phyloP scores from a whole-genome alignment of 495 filamentous ascomycete genomes.

The Immersiella caudata region DNA sequence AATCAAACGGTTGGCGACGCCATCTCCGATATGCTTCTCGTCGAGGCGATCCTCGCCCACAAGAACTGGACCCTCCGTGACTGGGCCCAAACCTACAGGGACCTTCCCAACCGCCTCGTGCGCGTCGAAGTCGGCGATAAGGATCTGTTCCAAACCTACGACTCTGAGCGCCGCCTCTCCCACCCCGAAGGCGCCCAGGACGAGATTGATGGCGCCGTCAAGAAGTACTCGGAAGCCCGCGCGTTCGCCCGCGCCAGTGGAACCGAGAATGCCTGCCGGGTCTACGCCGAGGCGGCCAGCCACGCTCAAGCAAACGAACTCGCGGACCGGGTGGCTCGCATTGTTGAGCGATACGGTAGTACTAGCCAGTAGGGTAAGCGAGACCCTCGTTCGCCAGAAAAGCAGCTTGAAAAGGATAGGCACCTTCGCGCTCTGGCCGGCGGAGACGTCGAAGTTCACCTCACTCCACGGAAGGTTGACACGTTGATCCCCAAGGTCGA shows the following conservation, averaged over 20 bases:
- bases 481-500: not conserved
- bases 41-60: constrained; percentile 93
- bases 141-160: constrained; percentile 82
- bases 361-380: constrained; percentile 13
- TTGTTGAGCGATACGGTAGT: constrained; percentile 56
- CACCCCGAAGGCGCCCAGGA: constrained; percentile 76
- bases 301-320: constrained; percentile 83
- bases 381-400: not conserved
- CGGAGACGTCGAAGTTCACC: not conserved
- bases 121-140: constrained; percentile 88
- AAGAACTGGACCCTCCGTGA: constrained; percentile 88
- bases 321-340: constrained; percentile 75
- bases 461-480: not conserved
- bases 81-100: constrained; percentile 92
- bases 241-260: constrained; percentile 91
- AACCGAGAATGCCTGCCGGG: constrained; percentile 93
- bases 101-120: constrained; percentile 92
- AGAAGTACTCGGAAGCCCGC: constrained; percentile 87
- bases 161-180: constrained; percentile 86
- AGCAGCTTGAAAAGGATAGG: not conserved
- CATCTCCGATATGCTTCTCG: constrained; percentile 91
- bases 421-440: not conserved
- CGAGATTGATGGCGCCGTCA: constrained; percentile 82
- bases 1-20: constrained; percentile 98
- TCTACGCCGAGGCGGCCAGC: constrained; percentile 93